Evolutionary conservation across 352 stramenopile species (phyloP).

Genomic region (Pythium apleroticum): DNA sequence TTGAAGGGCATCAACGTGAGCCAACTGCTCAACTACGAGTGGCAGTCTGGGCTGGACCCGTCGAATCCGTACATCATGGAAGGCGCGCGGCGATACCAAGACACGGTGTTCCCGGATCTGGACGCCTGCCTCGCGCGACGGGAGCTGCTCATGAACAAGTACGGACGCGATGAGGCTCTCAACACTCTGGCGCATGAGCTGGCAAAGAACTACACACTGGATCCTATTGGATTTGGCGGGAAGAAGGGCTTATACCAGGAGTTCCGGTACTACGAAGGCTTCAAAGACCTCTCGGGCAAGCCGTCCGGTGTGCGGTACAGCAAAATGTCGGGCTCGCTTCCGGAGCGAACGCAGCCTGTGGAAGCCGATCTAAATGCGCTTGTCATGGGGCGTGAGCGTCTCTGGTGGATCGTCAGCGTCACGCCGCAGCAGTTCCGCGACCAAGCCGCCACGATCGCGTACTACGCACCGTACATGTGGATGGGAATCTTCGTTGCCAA

Average conservation of each 20-base stretch:
- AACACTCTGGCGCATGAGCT: slow-evolving; percentile 19
- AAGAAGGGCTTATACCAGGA: slow-evolving; percentile 22
- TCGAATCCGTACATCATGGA: slow-evolving; percentile 18
- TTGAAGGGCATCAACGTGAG: slow-evolving; percentile 28
- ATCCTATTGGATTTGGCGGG: slow-evolving; percentile 17
- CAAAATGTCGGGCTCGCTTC: slow-evolving; percentile 22
- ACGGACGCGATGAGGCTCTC: slow-evolving; percentile 19
- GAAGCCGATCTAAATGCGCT: slow-evolving; percentile 24
- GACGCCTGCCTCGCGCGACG: slow-evolving; percentile 21
- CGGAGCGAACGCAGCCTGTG: slow-evolving; percentile 17
- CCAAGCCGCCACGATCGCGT: background rate
- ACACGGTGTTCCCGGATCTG: slow-evolving; percentile 14
- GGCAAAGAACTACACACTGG: slow-evolving; percentile 19
- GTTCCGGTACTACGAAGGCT: slow-evolving; percentile 20
- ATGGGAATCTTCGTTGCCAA: slow-evolving; percentile 14
- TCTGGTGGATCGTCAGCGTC: slow-evolving; percentile 20
- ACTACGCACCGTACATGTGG: slow-evolving; percentile 18
- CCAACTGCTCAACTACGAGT: slow-evolving; percentile 28
- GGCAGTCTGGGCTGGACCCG: slow-evolving; percentile 13
- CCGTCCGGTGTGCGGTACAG: slow-evolving; percentile 22
- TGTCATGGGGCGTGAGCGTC: slow-evolving; percentile 15
- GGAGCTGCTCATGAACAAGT: slow-evolving; percentile 1
- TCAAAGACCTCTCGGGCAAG: slow-evolving; percentile 25
- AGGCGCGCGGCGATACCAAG: slow-evolving; percentile 14
- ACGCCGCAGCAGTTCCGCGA: slow-evolving; percentile 11